These are phyloP conservation scores for Paraconiothyrium sp. DNA, from an alignment of 2,329 filamentous ascomycete species.

Conservation along the genomic window DNA sequence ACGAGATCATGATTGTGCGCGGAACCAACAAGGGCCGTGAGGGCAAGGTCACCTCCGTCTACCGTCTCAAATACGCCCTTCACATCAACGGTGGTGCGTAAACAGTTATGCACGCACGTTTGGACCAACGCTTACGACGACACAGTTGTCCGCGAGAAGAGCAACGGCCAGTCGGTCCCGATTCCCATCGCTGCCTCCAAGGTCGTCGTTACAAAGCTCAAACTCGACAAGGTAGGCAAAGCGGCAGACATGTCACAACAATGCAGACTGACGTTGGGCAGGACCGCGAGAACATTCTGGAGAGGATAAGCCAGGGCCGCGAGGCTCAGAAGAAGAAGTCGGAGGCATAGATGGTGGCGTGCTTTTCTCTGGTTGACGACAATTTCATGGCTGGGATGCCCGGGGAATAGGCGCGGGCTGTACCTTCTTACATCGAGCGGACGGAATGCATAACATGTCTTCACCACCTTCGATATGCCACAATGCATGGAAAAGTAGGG, in stretches of 20 bases:
- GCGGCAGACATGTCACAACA: not conserved
- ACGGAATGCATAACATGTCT: constrained; percentile 52
- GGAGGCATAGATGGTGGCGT: constrained; percentile 56
- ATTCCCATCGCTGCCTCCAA: constrained; percentile 96
- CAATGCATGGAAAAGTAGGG: constrained; percentile 48
- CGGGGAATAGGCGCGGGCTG: constrained; percentile 44
- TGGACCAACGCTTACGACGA: constrained; percentile 30
- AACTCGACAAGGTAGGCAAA: constrained; percentile 78
- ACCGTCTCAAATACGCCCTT: constrained; percentile 82
- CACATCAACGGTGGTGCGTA: constrained; percentile 81
- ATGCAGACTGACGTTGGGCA: constrained; percentile 23
- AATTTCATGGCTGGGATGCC: constrained; percentile 49
- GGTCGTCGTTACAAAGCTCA: constrained; percentile 98
- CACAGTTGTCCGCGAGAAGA: constrained; percentile 90
- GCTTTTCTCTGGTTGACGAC: constrained; percentile 47
- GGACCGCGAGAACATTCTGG: constrained; percentile 86
- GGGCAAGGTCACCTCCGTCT: constrained; percentile 97
- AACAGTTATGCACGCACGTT: constrained; percentile 16
- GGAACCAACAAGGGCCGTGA: constrained; percentile 97
- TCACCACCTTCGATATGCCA: constrained; percentile 46
- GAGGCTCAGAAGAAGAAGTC: constrained; percentile 78
- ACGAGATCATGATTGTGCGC: constrained; percentile 92
- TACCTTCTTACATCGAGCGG: constrained; percentile 46
- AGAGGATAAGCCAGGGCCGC: constrained; percentile 82
- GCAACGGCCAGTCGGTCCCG: constrained; percentile 93